Conservation (phyloP, 768 basidiomycete species). For the Lactifluus piperatus region DNA sequence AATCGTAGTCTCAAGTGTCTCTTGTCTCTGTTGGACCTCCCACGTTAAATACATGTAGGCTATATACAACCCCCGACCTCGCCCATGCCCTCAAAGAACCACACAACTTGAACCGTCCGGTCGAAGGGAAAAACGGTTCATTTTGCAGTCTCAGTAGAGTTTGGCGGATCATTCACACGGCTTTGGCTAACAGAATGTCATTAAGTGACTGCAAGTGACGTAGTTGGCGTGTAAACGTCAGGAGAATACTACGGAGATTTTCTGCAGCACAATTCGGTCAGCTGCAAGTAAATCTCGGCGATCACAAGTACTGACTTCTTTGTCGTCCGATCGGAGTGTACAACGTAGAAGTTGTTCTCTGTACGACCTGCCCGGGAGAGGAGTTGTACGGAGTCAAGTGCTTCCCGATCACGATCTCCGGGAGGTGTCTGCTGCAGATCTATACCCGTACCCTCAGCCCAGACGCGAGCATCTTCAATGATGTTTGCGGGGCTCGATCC, state of each 20-base stretch:
- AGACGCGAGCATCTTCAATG: conserved; percentile 34
- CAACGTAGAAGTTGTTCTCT: conserved; percentile 49
- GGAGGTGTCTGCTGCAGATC: conserved; percentile 19
- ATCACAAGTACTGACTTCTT: conserved; percentile 8
- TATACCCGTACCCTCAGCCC: conserved; percentile 33
- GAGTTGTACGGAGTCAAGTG: conserved; percentile 36
- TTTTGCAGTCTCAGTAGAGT: neutral
- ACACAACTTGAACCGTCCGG: neutral
- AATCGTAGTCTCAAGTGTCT: neutral
- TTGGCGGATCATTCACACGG: neutral
- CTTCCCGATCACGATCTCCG: conserved; percentile 19
- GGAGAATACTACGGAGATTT: conserved; percentile 22
- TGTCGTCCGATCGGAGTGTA: conserved; percentile 36
- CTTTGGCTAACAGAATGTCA: neutral
- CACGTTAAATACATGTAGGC: neutral
- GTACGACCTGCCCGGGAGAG: conserved; percentile 45
- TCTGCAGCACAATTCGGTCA: neutral
- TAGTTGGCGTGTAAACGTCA: neutral
- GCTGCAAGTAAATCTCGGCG: neutral
- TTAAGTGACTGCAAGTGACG: too few relatives aligned
- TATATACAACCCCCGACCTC: neutral
- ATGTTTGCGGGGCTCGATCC: conserved; percentile 9
- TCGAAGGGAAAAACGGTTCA: neutral
- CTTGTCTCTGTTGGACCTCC: too few relatives aligned
- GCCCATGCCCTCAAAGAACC: neutral